Evolutionary conservation across 169 alveolate genomes (phyloP).

Genomic region (Sarcocystis neurona): DNA sequence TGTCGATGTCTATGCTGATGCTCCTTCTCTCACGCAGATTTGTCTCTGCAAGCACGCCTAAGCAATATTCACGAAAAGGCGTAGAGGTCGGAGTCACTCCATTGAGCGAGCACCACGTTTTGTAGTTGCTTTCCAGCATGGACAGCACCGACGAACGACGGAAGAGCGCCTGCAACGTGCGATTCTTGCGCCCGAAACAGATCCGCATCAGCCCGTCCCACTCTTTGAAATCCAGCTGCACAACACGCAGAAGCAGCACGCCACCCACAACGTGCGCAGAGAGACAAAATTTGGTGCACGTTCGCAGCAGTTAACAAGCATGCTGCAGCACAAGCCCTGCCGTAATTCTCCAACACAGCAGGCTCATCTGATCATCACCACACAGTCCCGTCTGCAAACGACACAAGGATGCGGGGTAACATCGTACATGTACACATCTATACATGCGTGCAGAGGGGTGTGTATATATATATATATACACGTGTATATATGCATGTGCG

Average conservation of each 20-base stretch:
- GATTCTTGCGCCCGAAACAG: constrained; percentile 96
- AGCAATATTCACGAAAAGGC: constrained; percentile 68
- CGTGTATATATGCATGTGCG: neutral
- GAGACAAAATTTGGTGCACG: too few species aligned
- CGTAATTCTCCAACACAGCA: too few species aligned
- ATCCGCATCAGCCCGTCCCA: constrained; percentile 98
- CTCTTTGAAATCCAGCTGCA: constrained; percentile 91
- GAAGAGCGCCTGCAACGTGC: constrained; percentile 95
- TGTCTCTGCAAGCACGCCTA: constrained; percentile 71
- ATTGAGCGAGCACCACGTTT: constrained; percentile 84
- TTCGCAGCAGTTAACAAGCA: too few species aligned
- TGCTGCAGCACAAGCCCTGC: too few species aligned
- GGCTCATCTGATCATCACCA: too few species aligned
- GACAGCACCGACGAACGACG: constrained; percentile 90
- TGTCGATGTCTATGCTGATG: constrained; percentile 84
- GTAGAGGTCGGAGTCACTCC: constrained; percentile 69
- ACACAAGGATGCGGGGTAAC: too few species aligned
- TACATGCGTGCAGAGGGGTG: too few species aligned
- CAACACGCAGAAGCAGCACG: too few species aligned
- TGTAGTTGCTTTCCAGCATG: constrained; percentile 92
- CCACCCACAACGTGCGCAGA: too few species aligned
- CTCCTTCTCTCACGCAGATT: constrained; percentile 82
- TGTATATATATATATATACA: too few species aligned
- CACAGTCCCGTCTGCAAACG: too few species aligned
- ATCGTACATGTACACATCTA: too few species aligned